A percentile compares a stretch with the other conserved stretches of the same genome.
These are phyloP conservation scores for Monilinia laxa DNA, from an alignment of 2,329 filamentous ascomycete species.

Conservation along the genomic window DNA sequence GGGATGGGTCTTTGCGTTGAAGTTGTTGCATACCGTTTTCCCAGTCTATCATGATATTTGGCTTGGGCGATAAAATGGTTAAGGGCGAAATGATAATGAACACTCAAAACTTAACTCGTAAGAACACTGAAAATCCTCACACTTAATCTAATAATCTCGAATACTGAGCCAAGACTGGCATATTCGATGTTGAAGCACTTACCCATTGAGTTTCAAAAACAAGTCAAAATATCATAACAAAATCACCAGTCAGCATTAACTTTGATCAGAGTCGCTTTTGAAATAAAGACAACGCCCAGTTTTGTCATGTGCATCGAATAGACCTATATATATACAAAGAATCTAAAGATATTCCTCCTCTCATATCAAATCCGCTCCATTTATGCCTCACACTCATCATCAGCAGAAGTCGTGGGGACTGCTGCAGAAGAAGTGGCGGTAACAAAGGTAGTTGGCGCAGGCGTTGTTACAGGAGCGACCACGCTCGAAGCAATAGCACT, in stretches of 20 bases:
- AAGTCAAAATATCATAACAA: not conserved
- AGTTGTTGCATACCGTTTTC: not conserved
- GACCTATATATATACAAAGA: conserved; percentile 17
- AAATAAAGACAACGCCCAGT: not conserved
- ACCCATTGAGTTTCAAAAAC: not conserved
- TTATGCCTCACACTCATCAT: conserved; percentile 21
- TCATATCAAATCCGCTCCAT: not conserved
- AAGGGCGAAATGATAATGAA: not conserved
- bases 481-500: not conserved
- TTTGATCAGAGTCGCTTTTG: not conserved
- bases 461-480: not conserved
- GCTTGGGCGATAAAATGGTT: rapidly evolving
- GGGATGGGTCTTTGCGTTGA: too few species aligned
- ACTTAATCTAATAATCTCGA: not conserved
- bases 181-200: not conserved
- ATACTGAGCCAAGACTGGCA: too few species aligned
- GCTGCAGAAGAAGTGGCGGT: not conserved
- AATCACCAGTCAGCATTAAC: not conserved
- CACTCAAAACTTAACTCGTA: not conserved
- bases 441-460: not conserved
- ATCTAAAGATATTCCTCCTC: not conserved
- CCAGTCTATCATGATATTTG: not conserved
- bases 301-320: conserved; percentile 1
- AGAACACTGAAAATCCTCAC: not conserved
- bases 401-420: not conserved